Percentiles rank a stretch among this genome's conserved stretches.
Conservation (phyloP, 495 filamentous ascomycete species). For the Diplogelasinospora grovesii region DNA sequence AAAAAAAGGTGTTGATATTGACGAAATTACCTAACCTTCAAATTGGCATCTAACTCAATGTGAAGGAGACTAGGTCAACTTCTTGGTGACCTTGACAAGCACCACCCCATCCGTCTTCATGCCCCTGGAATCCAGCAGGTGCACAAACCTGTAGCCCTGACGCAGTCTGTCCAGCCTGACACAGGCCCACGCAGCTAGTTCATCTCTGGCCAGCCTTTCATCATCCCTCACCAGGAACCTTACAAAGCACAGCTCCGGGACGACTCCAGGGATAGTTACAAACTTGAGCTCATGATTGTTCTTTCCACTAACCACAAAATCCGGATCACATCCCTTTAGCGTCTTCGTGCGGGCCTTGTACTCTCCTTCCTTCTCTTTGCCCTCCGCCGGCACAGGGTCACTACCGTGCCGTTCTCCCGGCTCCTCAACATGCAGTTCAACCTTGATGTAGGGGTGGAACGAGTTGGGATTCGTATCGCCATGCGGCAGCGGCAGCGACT, state of each 20-base stretch:
- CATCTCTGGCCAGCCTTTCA: slow-evolving; percentile 60
- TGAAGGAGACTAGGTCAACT: too few species aligned
- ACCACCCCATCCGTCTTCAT: slow-evolving; percentile 54
- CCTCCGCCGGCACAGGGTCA: slow-evolving; percentile 18
- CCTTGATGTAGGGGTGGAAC: slow-evolving; percentile 77
- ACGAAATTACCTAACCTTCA: neutral
- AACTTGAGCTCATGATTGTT: slow-evolving; percentile 57
- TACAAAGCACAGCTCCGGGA: slow-evolving; percentile 75
- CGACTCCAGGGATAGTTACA: slow-evolving; percentile 52
- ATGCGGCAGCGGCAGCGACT: slow-evolving; percentile 48
- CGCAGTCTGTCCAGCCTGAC: slow-evolving; percentile 74
- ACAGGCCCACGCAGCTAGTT: slow-evolving; percentile 80
- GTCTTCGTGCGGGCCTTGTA: slow-evolving; percentile 66
- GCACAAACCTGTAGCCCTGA: slow-evolving; percentile 69
- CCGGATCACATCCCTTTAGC: slow-evolving; percentile 55
- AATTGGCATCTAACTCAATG: slow-evolving; percentile 18
- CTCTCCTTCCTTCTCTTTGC: slow-evolving; percentile 46
- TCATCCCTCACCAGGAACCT: slow-evolving; percentile 84
- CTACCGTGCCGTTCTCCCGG: slow-evolving; percentile 40
- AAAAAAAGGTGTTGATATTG: too few species aligned
- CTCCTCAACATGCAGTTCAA: slow-evolving; percentile 74
- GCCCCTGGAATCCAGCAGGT: slow-evolving; percentile 52
- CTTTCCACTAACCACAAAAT: too few species aligned
- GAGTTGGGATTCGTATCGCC: slow-evolving; percentile 45
- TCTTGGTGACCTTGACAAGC: slow-evolving; percentile 62